These are phyloP conservation scores for Gossypium stocksii DNA, from an alignment of 345 rosid species.

Conservation along the genomic window DNA sequence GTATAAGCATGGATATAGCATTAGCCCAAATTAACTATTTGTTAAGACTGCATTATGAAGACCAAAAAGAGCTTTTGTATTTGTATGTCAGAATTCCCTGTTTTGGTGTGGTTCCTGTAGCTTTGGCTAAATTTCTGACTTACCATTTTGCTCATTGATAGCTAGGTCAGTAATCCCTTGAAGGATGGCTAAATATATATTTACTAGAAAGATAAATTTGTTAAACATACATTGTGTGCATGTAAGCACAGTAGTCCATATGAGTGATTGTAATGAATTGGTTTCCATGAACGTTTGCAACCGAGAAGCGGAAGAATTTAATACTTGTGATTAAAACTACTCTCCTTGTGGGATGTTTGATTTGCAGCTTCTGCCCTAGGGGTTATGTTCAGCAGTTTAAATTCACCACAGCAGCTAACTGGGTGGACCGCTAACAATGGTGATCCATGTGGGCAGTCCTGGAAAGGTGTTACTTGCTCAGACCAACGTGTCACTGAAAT, in stretches of 20 bases:
- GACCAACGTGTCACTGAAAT: conserved; percentile 69
- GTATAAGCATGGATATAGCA: neutral
- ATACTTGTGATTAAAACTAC: neutral
- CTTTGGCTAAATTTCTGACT: neutral
- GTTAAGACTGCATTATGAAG: neutral
- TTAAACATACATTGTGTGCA: neutral
- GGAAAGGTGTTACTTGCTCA: conserved; percentile 88
- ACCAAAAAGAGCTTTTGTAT: neutral
- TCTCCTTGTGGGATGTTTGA: conserved; percentile 15
- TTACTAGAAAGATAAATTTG: neutral
- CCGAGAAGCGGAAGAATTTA: neutral
- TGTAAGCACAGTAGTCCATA: neutral
- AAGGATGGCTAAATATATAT: neutral
- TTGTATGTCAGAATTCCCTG: neutral
- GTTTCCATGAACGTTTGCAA: neutral
- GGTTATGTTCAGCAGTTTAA: conserved; percentile 49
- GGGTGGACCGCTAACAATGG: conserved; percentile 63
- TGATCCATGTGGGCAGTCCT: conserved; percentile 88
- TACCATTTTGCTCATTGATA: neutral
- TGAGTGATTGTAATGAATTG: neutral
- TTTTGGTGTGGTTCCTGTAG: neutral
- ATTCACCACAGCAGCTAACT: conserved; percentile 55
- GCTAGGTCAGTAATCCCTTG: neutral
- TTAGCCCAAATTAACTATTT: neutral
- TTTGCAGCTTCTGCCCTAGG: conserved; percentile 71